Evolutionary conservation across 108 stramenopile genomes (phyloP).

Genomic region (Skeletonema potamos): DNA sequence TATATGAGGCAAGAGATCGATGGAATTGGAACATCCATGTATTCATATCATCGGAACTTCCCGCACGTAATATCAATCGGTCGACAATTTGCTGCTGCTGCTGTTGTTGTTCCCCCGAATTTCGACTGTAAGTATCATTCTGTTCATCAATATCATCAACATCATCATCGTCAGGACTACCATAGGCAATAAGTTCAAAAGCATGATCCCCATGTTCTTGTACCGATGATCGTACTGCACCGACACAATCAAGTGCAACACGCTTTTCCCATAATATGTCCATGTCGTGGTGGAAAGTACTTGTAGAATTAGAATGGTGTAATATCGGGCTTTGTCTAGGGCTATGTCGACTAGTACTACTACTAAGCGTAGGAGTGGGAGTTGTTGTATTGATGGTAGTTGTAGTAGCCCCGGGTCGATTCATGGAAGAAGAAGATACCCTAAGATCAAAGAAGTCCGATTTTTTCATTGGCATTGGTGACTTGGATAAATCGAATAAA

Average conservation of each 20-base stretch:
- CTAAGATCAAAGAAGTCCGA: slow-evolving; percentile 23
- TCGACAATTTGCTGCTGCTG: slow-evolving; percentile 29
- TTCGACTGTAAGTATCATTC: slow-evolving; percentile 12
- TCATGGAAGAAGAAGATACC: not conserved
- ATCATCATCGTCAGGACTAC: slow-evolving; percentile 20
- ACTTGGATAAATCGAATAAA: slow-evolving; percentile 47
- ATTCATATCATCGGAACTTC: slow-evolving; percentile 59
- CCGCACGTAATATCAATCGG: slow-evolving; percentile 61
- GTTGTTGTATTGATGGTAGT: not conserved
- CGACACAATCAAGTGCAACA: slow-evolving; percentile 67
- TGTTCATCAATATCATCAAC: too few relatives aligned
- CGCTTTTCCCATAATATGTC: slow-evolving; percentile 71
- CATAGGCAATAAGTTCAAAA: slow-evolving; percentile 65
- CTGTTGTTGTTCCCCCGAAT: slow-evolving; percentile 1
- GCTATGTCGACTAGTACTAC: not conserved
- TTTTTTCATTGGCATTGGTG: slow-evolving; percentile 56
- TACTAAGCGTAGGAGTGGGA: not conserved
- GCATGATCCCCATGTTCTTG: slow-evolving; percentile 61
- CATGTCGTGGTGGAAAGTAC: slow-evolving; percentile 37
- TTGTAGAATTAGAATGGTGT: slow-evolving; percentile 24
- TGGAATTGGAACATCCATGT: slow-evolving; percentile 87
- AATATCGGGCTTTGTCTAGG: not conserved
- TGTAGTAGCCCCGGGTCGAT: slow-evolving; percentile 1
- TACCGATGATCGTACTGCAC: slow-evolving; percentile 72
- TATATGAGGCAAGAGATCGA: slow-evolving; percentile 60